Base-by-base conservation (phyloP, 2,329 filamentous ascomycete species). In the Trichoderma lentiforme region DNA sequence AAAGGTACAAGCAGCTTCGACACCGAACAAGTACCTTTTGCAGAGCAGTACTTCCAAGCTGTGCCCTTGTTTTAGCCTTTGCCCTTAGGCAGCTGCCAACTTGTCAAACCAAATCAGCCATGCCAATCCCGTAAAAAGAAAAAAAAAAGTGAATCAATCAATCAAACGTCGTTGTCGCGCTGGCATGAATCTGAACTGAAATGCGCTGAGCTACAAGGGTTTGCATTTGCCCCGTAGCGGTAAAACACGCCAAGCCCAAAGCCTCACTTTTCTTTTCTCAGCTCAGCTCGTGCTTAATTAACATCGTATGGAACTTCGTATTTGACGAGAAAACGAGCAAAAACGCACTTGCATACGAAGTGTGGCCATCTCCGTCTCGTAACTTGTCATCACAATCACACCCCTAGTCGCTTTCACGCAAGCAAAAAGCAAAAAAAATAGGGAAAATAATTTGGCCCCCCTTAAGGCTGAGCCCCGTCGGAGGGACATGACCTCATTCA, bases 181-280 rank as follows among this genome's bases (percentile, higher is more conserved):
- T 32, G 30, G 32, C 34, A 36, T 39, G 36, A 39, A 39, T 39
- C 36, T 39, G 15, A 39, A 18, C 36, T 39, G 36, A 18, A 39
- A 18, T 39, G 36, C 36, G 36, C 36, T 39, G 36, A 1, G 36
- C 36, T 39, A 39, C 36, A 18, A n/a, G 43, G 43, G 43, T 21
- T 47, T 39, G 14, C 7, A 8, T 21, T 12, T 8, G 36, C 66
- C 66, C 66, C 56, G 32, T 69, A 26, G 53, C 66, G 66, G 58
- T 69, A 69, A 69, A 69, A 69, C 66, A 47, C 66, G 66, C 66
- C 66, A 43, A 21, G 66, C 34, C 65, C 66, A 43, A 69, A 69
- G 65, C 66, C 66, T 69, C 36, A 60, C 47, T 66, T 60, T 47
- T n/a, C 43, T 32, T 56, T 34, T 26, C 43, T 69, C 66, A 60